These are phyloP conservation scores for Lodderomyces jiufengensis DNA, from an alignment of 1,139 yeast species.

Conservation along the genomic window DNA sequence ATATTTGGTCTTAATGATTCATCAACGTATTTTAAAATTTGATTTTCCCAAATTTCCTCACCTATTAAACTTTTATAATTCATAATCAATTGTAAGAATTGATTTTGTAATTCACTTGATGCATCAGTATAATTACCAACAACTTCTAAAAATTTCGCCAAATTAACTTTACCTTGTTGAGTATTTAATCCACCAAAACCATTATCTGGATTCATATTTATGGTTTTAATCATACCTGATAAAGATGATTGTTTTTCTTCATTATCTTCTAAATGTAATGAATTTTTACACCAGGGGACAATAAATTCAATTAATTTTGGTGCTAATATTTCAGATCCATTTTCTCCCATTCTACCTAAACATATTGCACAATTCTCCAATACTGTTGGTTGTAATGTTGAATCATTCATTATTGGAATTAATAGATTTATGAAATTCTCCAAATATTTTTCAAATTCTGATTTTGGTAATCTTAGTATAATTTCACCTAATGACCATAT, in stretches of 20 bases:
- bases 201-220: slow-evolving; percentile 60
- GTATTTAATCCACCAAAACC: slow-evolving; percentile 53
- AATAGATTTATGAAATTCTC: slow-evolving; percentile 58
- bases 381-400: slow-evolving; percentile 60
- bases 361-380: slow-evolving; percentile 91
- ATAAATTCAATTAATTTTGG: slow-evolving; percentile 57
- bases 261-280: slow-evolving; percentile 65
- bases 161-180: slow-evolving; percentile 43
- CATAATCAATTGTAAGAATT: slow-evolving; percentile 41
- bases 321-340: slow-evolving; percentile 51
- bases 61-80: slow-evolving; percentile 53
- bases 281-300: slow-evolving; percentile 62
- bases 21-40: slow-evolving; percentile 32
- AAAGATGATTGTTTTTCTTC: slow-evolving; percentile 80
- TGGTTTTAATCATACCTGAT: slow-evolving; percentile 67
- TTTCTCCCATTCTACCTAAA: slow-evolving; percentile 80
- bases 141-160: slow-evolving; percentile 59
- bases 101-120: slow-evolving; percentile 39
- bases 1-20: slow-evolving; percentile 14
- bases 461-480: slow-evolving; percentile 52
- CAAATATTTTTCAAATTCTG: slow-evolving; percentile 57
- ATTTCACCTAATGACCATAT: slow-evolving; percentile 94
- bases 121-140: slow-evolving; percentile 60
- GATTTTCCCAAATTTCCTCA: slow-evolving; percentile 29
- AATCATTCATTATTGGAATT: slow-evolving; percentile 58